phyloP scores from a whole-genome alignment of 73 alveolate species.

The Diophrys appendiculata region DNA sequence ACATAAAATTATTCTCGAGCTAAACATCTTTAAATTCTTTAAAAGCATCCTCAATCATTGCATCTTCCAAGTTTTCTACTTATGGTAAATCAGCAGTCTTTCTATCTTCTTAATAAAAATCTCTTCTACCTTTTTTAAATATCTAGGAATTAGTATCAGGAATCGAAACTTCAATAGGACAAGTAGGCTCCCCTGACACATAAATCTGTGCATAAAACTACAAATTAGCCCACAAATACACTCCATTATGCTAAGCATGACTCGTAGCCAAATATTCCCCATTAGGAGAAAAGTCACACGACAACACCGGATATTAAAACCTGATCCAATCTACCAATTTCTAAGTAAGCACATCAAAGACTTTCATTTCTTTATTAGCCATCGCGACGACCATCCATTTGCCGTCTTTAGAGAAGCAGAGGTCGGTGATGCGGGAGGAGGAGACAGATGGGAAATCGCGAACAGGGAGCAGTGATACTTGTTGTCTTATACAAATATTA shows the following conservation, averaged over 20 bases:
- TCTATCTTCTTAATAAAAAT: constrained; percentile 21
- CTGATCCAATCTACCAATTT: constrained; percentile 83
- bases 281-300: constrained; percentile 74
- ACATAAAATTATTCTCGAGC: constrained; percentile 18
- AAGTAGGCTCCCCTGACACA: constrained; percentile 18
- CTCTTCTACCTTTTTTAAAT: constrained; percentile 27
- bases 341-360: constrained; percentile 83
- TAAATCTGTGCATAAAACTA: constrained; percentile 36
- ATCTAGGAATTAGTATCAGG: constrained; percentile 26
- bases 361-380: constrained; percentile 71
- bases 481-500: constrained; percentile 45
- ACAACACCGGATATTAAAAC: constrained; percentile 69
- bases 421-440: constrained; percentile 72
- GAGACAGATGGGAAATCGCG: no score
- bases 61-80: constrained; percentile 4
- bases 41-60: not conserved
- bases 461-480: no score
- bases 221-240: constrained; percentile 77
- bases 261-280: constrained; percentile 81
- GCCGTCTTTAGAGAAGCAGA: constrained; percentile 74
- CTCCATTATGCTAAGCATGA: constrained; percentile 76
- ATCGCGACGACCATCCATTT: constrained; percentile 78
- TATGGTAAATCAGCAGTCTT: constrained; percentile 9
- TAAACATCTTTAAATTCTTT: constrained; percentile 8
- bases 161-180: constrained; percentile 32